Conservation (phyloP, 306 rosid species). For the Crotalaria pallida region DNA sequence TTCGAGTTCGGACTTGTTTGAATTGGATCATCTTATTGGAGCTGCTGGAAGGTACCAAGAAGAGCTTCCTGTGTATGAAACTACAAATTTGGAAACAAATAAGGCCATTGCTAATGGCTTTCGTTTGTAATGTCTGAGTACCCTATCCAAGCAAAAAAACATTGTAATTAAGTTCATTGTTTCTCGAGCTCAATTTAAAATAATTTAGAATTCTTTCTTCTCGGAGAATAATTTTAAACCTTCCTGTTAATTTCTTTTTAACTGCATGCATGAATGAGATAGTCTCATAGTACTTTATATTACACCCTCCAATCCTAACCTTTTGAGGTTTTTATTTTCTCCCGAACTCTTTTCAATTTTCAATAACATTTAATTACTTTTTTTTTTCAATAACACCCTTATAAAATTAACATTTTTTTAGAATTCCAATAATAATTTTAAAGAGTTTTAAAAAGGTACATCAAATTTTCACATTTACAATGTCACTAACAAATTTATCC, state of each 20-base stretch:
- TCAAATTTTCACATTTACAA: too few relatives aligned
- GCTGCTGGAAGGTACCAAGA: slow-evolving; percentile 55
- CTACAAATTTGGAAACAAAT: slow-evolving; percentile 61
- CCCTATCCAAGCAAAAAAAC: background rate
- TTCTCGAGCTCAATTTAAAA: background rate
- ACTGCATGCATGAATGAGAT: slow-evolving; percentile 13
- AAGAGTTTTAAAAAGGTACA: too few relatives aligned
- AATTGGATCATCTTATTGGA: slow-evolving; percentile 64
- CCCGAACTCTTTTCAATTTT: too few relatives aligned
- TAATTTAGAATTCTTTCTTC: background rate
- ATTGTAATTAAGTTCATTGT: slow-evolving; percentile 23
- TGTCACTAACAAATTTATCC: too few relatives aligned
- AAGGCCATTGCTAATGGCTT: slow-evolving; percentile 72
- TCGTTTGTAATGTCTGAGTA: slow-evolving; percentile 24
- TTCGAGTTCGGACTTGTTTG: slow-evolving; percentile 78
- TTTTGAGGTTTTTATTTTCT: too few relatives aligned
- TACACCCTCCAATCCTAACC: too few relatives aligned
- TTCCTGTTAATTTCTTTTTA: background rate
- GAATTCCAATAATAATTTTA: too few relatives aligned
- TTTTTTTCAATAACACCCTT: too few relatives aligned
- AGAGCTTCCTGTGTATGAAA: slow-evolving; percentile 82
- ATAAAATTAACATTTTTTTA: too few relatives aligned
- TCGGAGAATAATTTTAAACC: background rate
- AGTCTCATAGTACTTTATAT: too few relatives aligned
- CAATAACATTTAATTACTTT: too few relatives aligned